phyloP scores from a whole-genome alignment of 1,284 basidiomycete genomes.

The Hypsizygus ulmarius region DNA sequence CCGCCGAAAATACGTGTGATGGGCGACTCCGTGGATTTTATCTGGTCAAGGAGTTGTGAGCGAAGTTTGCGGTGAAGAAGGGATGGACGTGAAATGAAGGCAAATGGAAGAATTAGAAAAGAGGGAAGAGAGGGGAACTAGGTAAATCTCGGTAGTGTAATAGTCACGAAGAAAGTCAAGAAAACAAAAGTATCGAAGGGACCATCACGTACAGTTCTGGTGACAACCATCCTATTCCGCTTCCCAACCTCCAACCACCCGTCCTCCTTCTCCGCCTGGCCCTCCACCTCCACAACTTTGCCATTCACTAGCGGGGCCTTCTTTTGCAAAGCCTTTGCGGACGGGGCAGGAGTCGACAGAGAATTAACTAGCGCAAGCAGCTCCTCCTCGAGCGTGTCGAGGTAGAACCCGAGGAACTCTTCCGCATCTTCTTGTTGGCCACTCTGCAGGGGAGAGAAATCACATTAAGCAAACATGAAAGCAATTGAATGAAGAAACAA shows the following conservation, averaged over 20 bases:
- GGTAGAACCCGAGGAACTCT: slow-evolving; percentile 97
- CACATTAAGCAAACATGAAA: background rate
- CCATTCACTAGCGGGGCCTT: slow-evolving; percentile 21
- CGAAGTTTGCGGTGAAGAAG: background rate
- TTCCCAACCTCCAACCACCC: slow-evolving; percentile 95
- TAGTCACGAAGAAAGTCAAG: background rate
- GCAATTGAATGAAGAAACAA: slow-evolving; percentile 8
- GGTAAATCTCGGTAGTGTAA: too few relatives aligned
- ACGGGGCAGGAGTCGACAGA: slow-evolving; percentile 30
- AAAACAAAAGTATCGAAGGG: slow-evolving; percentile 3
- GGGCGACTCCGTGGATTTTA: slow-evolving; percentile 80
- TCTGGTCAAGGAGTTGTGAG: slow-evolving; percentile 37
- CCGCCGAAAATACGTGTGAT: slow-evolving; percentile 94
- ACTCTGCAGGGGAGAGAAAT: slow-evolving; percentile 44
- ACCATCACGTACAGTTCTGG: slow-evolving; percentile 63
- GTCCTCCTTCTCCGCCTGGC: slow-evolving; percentile 48
- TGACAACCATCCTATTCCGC: slow-evolving; percentile 82
- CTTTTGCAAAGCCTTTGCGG: slow-evolving; percentile 21
- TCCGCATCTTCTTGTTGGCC: slow-evolving; percentile 98
- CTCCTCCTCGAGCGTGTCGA: slow-evolving; percentile 96
- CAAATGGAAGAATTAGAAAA: background rate
- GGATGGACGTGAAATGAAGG: background rate
- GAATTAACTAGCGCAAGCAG: slow-evolving; percentile 64
- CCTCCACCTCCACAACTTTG: slow-evolving; percentile 43
- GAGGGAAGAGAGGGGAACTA: too few relatives aligned